These are phyloP conservation scores for Oryza meyeriana DNA, from an alignment of 176 grass and related monocot species.

Conservation along the genomic window DNA sequence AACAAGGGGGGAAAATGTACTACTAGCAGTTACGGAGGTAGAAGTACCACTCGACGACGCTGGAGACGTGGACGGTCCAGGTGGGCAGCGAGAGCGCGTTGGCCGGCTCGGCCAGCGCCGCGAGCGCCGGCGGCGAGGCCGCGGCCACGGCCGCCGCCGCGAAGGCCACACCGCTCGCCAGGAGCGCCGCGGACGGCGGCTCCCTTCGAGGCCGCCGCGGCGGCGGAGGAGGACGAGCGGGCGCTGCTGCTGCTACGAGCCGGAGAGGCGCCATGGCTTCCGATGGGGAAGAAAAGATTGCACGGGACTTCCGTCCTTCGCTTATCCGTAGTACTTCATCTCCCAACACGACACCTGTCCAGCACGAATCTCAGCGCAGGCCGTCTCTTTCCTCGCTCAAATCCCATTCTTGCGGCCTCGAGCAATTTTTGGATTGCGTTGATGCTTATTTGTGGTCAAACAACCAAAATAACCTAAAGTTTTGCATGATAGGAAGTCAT, in stretches of 20 bases:
- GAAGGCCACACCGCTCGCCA: conserved; percentile 36
- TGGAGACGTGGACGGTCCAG: conserved; percentile 91
- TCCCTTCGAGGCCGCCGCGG: not conserved
- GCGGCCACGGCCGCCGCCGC: not conserved
- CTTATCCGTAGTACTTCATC: too few relatives aligned
- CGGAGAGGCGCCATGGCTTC: conserved; percentile 38
- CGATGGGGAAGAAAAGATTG: too few relatives aligned
- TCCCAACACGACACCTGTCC: too few relatives aligned
- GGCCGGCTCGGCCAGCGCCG: conserved; percentile 62
- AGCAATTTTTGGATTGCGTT: too few relatives aligned
- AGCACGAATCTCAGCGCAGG: too few relatives aligned
- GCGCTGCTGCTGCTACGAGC: conserved; percentile 32
- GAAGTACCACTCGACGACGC: conserved; percentile 79
- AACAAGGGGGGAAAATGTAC: too few relatives aligned
- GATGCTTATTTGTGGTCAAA: too few relatives aligned
- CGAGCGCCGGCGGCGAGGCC: conserved; percentile 45
- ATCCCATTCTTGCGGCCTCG: too few relatives aligned
- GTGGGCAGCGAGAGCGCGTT: conserved; percentile 94
- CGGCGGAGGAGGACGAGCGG: not conserved
- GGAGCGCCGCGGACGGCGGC: not conserved
- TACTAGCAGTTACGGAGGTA: not conserved
- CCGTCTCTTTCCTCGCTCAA: too few relatives aligned
- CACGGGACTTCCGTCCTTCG: too few relatives aligned
- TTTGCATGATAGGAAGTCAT: too few relatives aligned
- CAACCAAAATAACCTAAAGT: too few relatives aligned